These are phyloP conservation scores for Ulmus americana DNA, from an alignment of 331 rosid species.

Conservation along the genomic window DNA sequence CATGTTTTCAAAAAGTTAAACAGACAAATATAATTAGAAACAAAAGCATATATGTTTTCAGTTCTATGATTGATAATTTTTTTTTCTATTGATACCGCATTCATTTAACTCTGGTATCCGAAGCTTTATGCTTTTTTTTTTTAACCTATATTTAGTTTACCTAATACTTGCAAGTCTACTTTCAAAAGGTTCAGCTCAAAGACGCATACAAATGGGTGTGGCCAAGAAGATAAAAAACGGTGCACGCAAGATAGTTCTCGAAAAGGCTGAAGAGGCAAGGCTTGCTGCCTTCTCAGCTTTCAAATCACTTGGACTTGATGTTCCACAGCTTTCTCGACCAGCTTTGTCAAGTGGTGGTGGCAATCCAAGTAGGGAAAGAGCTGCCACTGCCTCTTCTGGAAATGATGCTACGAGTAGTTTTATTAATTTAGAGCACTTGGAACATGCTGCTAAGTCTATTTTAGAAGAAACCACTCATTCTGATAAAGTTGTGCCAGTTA, in stretches of 20 bases:
- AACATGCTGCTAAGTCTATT: constrained; percentile 22
- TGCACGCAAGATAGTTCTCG: constrained; percentile 88
- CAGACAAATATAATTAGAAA: too few relatives aligned
- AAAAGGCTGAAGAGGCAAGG: constrained; percentile 98
- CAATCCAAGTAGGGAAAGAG: constrained; percentile 44
- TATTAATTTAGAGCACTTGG: constrained; percentile 28
- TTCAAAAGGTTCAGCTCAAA: constrained; percentile 61
- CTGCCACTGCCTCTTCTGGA: constrained; percentile 44
- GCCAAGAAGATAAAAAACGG: constrained; percentile 94
- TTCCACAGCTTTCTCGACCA: constrained; percentile 58
- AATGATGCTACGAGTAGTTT: constrained; percentile 39
- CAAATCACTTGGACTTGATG: constrained; percentile 74
- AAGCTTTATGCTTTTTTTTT: background rate
- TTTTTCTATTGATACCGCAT: background rate
- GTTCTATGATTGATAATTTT: background rate
- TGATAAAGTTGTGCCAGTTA: constrained; percentile 30
- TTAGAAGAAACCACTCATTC: constrained; percentile 26
- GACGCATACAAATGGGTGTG: constrained; percentile 62
- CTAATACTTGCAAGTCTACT: constrained; percentile 24
- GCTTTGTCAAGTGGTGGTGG: constrained; percentile 31
- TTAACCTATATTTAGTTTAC: constrained; percentile 5
- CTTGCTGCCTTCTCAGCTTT: constrained; percentile 80
- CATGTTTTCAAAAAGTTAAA: too few relatives aligned
- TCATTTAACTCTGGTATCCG: background rate
- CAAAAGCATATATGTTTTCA: too few relatives aligned